Conservation (phyloP, 2,329 filamentous ascomycete genomes). For the Penicillium hesseltinei region DNA sequence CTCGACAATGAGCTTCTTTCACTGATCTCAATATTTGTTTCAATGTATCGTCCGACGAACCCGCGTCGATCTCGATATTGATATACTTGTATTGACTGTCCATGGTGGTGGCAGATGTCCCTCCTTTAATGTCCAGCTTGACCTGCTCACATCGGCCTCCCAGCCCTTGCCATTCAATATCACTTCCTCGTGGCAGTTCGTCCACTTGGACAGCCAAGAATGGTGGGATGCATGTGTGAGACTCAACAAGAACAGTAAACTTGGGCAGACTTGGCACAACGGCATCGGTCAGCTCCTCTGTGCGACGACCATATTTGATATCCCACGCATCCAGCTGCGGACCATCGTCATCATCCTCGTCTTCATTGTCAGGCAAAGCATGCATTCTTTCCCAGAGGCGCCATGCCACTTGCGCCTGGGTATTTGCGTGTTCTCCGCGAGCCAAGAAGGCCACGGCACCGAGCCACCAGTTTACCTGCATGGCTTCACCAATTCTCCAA, state of each 20-base stretch:
- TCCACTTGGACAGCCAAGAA: constrained; percentile 74
- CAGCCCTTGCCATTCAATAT: constrained; percentile 80
- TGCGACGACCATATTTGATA: constrained; percentile 56
- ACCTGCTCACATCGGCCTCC: constrained; percentile 51
- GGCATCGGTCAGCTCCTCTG: constrained; percentile 36
- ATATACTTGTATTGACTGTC: constrained; percentile 28
- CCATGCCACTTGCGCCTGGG: constrained; percentile 40
- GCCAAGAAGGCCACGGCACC: constrained; percentile 74
- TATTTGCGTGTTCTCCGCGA: constrained; percentile 31
- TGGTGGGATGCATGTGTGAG: constrained; percentile 52
- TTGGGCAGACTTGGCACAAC: constrained; percentile 23
- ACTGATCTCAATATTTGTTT: constrained; percentile 26
- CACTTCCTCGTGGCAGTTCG: constrained; percentile 69
- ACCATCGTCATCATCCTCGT: constrained; percentile 51
- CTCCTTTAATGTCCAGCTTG: constrained; percentile 20
- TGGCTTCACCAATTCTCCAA: constrained; percentile 73
- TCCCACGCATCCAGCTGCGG: constrained; percentile 49
- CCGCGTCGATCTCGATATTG: constrained; percentile 32
- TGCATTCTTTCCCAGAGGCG: constrained; percentile 48
- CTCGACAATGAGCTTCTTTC: constrained; percentile 19
- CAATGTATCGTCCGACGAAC: constrained; percentile 16
- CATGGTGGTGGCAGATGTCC: constrained; percentile 22
- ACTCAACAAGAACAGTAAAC: constrained; percentile 28
- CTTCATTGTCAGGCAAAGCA: constrained; percentile 17
- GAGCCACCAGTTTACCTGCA: constrained; percentile 71